Percentiles rank a stretch among this genome's conserved stretches.
These are phyloP conservation scores for Piper longum DNA, from an alignment of 164 flowering plant species.

Conservation along the genomic window DNA sequence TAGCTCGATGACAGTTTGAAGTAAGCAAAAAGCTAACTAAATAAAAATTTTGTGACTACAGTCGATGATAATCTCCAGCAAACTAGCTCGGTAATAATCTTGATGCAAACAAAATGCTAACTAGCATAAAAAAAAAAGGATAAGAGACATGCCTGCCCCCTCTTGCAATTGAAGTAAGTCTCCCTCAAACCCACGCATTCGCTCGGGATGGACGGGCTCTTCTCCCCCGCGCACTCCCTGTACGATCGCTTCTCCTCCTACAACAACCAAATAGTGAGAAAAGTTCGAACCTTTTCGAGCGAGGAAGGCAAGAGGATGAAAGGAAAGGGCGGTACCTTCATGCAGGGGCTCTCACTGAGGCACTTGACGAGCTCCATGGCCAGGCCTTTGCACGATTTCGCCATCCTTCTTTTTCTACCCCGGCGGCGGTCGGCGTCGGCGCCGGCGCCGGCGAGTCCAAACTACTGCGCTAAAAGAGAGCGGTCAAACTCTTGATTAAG, in stretches of 20 bases:
- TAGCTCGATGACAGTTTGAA: no score
- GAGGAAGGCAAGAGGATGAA: background rate
- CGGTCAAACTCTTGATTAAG: no score
- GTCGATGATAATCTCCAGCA: background rate
- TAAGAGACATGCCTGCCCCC: slow-evolving; percentile 59
- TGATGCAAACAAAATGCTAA: background rate
- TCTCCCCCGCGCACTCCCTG: slow-evolving; percentile 77
- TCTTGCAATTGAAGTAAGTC: slow-evolving; percentile 92
- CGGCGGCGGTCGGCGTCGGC: background rate
- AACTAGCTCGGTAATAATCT: background rate
- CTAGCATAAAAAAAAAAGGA: background rate
- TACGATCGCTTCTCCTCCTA: slow-evolving; percentile 67
- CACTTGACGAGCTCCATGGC: slow-evolving; percentile 83
- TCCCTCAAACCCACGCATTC: slow-evolving; percentile 90
- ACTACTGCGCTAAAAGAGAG: no score
- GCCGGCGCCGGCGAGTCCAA: background rate
- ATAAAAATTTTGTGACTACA: background rate
- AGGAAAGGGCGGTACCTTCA: slow-evolving; percentile 30
- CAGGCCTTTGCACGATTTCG: slow-evolving; percentile 86
- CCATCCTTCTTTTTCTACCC: slow-evolving; percentile 18
- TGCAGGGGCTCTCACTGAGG: slow-evolving; percentile 68
- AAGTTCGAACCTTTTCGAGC: background rate
- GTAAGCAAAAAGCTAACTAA: no score
- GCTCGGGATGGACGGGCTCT: slow-evolving; percentile 52
- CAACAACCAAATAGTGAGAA: background rate